phyloP scores from a whole-genome alignment of 257 asterid species.

The Salvia rosmarinus region DNA sequence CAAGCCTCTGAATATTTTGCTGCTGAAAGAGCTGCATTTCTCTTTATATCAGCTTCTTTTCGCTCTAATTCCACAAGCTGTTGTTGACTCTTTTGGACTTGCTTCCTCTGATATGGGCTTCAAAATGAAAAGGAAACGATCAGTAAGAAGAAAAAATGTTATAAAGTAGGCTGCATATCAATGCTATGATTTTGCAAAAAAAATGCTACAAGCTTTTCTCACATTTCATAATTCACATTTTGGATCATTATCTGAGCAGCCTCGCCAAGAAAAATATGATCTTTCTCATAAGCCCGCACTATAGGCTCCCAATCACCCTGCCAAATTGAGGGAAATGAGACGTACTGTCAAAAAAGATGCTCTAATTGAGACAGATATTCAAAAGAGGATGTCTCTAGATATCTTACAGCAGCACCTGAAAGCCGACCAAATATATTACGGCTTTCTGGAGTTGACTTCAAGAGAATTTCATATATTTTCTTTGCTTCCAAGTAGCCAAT shows the following conservation, averaged over 20 bases:
- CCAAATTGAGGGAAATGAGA: conserved; percentile 32
- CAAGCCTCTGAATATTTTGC: conserved; percentile 90
- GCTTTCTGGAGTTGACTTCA: conserved; percentile 81
- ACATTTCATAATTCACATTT: conserved; percentile 92
- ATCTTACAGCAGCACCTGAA: conserved; percentile 98
- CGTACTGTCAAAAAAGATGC: conserved; percentile 10
- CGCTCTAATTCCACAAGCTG: conserved; percentile 88
- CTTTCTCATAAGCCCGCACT: conserved; percentile 85
- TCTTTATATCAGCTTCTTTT: conserved; percentile 86
- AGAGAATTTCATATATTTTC: conserved; percentile 73
- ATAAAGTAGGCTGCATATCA: background rate
- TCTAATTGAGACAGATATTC: conserved; percentile 13
- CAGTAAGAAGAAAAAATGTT: conserved; percentile 19
- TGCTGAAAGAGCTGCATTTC: conserved; percentile 91
- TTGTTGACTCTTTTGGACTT: conserved; percentile 87
- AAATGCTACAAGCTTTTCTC: conserved; percentile 40
- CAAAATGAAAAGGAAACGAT: conserved; percentile 21
- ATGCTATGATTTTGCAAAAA: conserved; percentile 12
- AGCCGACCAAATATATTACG: conserved; percentile 98
- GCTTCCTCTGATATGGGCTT: conserved; percentile 92
- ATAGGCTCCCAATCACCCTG: conserved; percentile 98
- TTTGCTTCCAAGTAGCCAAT: conserved; percentile 87
- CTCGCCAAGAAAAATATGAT: conserved; percentile 83
- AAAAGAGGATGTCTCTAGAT: conserved; percentile 36
- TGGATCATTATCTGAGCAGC: conserved; percentile 94